Percentiles rank a stretch among this genome's conserved stretches.
phyloP scores from a whole-genome alignment of 2,329 filamentous ascomycete species.

The Colletotrichum sp. region DNA sequence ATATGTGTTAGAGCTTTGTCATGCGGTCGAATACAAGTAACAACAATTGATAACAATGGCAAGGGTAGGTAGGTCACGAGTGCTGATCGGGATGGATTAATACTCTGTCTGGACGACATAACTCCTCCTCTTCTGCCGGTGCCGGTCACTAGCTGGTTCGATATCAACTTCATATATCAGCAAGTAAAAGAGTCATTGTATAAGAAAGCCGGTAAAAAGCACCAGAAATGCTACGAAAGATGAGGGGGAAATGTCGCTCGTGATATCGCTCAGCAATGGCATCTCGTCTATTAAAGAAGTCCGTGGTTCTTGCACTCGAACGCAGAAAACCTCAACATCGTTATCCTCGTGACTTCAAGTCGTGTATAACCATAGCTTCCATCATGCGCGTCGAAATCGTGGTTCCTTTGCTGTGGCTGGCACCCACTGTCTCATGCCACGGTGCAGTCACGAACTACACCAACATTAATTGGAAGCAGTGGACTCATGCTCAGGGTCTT shows the following conservation, averaged over 20 bases:
- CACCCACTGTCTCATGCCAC: slow-evolving; percentile 32
- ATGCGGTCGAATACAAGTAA: not conserved
- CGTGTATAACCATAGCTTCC: not conserved
- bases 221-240: not conserved
- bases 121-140: not conserved
- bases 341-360: not conserved
- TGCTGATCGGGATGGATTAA: not conserved
- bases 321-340: not conserved
- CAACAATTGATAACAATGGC: not conserved
- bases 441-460: slow-evolving; percentile 52
- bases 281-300: not conserved
- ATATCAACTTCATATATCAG: not conserved
- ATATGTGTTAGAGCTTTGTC: not conserved
- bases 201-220: not conserved
- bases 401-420: not conserved
- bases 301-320: not conserved
- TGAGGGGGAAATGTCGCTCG: not conserved
- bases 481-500: slow-evolving; percentile 63
- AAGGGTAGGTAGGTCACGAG: not conserved
- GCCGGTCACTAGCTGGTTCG: not conserved
- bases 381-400: not conserved
- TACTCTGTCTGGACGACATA: not conserved
- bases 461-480: slow-evolving; percentile 57
- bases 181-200: not conserved
- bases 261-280: not conserved